These are phyloP conservation scores for Coemansia umbellata DNA, from an alignment of 192 early-diverging fungal genomes.

Conservation along the genomic window DNA sequence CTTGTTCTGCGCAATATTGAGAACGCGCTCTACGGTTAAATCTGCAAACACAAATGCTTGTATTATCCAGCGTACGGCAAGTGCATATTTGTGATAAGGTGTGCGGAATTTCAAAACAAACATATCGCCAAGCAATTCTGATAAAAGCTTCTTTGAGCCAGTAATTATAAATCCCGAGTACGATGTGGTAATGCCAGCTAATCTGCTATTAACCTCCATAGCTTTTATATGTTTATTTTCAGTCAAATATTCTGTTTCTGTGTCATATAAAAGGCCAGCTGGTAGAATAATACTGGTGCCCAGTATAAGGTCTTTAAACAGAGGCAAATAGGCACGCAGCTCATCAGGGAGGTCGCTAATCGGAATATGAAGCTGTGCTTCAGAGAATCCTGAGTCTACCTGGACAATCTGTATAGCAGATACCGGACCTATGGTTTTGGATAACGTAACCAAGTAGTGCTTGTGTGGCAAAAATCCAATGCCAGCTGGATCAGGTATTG, in stretches of 20 bases:
- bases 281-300: conserved; percentile 53
- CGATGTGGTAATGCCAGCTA: conserved; percentile 36
- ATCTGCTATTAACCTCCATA: conserved; percentile 35
- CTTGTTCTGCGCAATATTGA: conserved; percentile 66
- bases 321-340: conserved; percentile 63
- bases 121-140: conserved; percentile 54
- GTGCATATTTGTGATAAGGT: conserved; percentile 14
- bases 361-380: conserved; percentile 57
- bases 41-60: conserved; percentile 60
- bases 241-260: neutral
- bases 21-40: conserved; percentile 66
- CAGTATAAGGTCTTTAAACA: conserved; percentile 75
- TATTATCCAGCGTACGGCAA: conserved; percentile 48
- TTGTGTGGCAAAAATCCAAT: conserved; percentile 11
- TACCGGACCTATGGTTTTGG: conserved; percentile 44
- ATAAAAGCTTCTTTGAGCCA: conserved; percentile 44
- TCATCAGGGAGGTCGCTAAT: conserved; percentile 50
- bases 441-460: neutral
- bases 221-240: conserved; percentile 10
- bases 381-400: conserved; percentile 64
- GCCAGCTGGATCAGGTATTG: conserved; percentile 24
- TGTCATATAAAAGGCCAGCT: conserved; percentile 29
- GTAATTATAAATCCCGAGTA: conserved; percentile 47
- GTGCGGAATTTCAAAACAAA: conserved; percentile 53
- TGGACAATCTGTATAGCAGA: conserved; percentile 56